Evolutionary conservation across 257 asterid genomes (phyloP), one percentile per base, ranked within the genome.

Genomic region (Nicotiana tomentosiformis): DNA sequence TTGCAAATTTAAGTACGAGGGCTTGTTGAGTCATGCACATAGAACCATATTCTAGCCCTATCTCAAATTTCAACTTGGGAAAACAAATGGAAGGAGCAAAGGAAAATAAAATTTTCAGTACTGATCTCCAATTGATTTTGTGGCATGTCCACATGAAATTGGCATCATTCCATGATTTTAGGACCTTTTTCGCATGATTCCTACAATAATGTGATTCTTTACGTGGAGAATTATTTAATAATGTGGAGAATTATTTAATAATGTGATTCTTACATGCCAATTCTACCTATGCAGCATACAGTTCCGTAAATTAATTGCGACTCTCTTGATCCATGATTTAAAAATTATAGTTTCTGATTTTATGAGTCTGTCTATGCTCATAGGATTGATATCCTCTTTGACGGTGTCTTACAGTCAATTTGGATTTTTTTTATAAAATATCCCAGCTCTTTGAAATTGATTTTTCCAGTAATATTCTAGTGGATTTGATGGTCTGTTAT

Each of bases 311-410:
- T 35, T 72, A 43, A 3, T 14, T 46, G 14, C 9, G 8, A 26
- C 46, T 51, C 80, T 4, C 43, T 76, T 76, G 80, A 76, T 51
- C 80, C 80, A 23, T 76, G 62, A 76, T 49, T 51, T 51, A 76
- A 26, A 23, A 74, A 49, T 23, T 74, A 14, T 69, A 39, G 2
- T 74, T 8, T 43, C 39, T 49, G 23, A 46, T 14, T 49, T 16
- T 61, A 51, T 14, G 61, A 26, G 80, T 26, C 16, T 15, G 16
- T 51, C 20, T 26, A 76, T 51, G 64, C 29, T 1, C 80, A 26
- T 76, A 46, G 61, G 37, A 72, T 46, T 72, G 79, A 29, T 74
- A 76, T 49, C 80, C 80, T 76, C 64, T 26, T 67, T 76, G 64
- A 76, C 20, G 4, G 29, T 1, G 9, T 16, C 64, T 72, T 74